Evolutionary conservation across 2,329 filamentous ascomycete species (phyloP), one percentile per base, ranked within the genome.

Genomic region (Exophiala viscosa): DNA sequence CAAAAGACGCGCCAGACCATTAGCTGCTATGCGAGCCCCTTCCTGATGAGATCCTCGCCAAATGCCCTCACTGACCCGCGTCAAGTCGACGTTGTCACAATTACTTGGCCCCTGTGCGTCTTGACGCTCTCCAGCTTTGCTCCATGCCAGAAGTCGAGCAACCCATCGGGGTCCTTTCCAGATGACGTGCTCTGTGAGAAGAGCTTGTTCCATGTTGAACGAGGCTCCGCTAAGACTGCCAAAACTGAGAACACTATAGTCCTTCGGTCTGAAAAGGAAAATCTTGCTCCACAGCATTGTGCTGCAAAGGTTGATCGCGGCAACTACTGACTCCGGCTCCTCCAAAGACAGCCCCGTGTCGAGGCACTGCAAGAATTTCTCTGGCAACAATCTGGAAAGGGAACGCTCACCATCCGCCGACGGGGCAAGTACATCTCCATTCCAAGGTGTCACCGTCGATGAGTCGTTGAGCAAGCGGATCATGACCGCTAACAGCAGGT

Each of bases 81-180:
- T 38, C 23, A 45, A 38, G 20, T 50, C 40, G 13, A 34, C 15
- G 18, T 38, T 45, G 23, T 7, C 23, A 28, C 23, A 4, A 4
- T 13, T 18, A 31, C 8, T 5, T 28, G 8, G 17, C 14, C 32
- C 31, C 17, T 51, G 17, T 17, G n/a, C 31, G 2, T 20, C 17
- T 38, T 18, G 23, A 17, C 5, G 40, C 11, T 48, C 42, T 18
- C 20, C 42, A 13, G 35, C 28, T 10, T 49, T 28, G 35, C 44
- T 36, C 15, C n/a, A 20, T 14, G 18, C 31, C 43, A 57, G 31
- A 4, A 50, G 35, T 9, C 28, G 38, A 18, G 50, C 42, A 13
- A 47, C 54, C 54, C 50, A 57, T 34, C 39, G 17, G 4, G 54
- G 54, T 8, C 54, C 54, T 32, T 48, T 45, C 54, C 54, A 57